Base-by-base conservation (phyloP, 129 eudicot genomes). In the Chrysanthemum seticuspe region DNA sequence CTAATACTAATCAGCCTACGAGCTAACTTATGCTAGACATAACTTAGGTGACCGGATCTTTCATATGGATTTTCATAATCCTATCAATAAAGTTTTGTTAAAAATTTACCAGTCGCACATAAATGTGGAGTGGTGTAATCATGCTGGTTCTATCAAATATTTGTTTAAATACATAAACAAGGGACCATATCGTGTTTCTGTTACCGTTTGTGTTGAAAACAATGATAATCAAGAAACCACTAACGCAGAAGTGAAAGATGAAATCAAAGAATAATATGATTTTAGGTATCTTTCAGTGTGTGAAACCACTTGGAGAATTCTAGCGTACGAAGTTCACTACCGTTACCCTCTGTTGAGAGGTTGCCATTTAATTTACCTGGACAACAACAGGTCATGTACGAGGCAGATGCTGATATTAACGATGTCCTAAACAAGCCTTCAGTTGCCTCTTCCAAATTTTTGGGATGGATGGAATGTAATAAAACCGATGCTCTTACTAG, bases 381-480 rank as follows among this genome's bases (percentile, higher is more conserved):
- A 12, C 40, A 23, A 13, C 67, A 62, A 50, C 55, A 6, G 2
- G 13, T 65, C 0, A 2, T 10, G 34, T 65, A 2, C 16, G 16
- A 12, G 0, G 49, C 27, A 1, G 10, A n/a, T 27, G 70, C 2
- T 13, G 18, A 34, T 40, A 12, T 65, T 10, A 5, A 65, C 13
- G 21, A 65, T 10, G 70, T 65, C 40, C 5, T 65, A 27, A 31
- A 65, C 6, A 29, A 16, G 2, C 70, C 50, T 0, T 9, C 50
- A 2, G 36, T 65, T 34, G 18, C 15, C 1, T 2, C 40, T 3
- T 10, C 19, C 8, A 65, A 27, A 48, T 31, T 76, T 47, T 31
- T 44, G 13, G 50, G 8, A 16, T 80, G 77, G 84, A n/a, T 80
- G 21, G 72, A 69, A 16, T 31, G 52, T 4, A 80, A 80, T 44